phyloP scores from a whole-genome alignment of 2,329 filamentous ascomycete species.

The Mycogone perniciosa region DNA sequence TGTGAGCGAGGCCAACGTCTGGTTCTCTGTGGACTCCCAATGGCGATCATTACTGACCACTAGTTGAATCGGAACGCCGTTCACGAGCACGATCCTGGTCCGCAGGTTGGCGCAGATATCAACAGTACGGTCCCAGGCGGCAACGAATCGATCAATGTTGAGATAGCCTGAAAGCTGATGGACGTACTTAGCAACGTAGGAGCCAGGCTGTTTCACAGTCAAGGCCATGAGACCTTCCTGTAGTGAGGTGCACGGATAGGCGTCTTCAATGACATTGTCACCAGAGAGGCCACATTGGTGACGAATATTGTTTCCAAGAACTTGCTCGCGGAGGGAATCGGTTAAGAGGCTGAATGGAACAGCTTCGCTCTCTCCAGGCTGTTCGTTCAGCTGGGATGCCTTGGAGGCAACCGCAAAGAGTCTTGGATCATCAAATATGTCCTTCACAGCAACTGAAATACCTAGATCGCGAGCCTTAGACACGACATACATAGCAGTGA shows the following conservation, averaged over 20 bases:
- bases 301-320: not conserved
- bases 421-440: constrained; percentile 13
- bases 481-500: constrained; percentile 1
- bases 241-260: constrained; percentile 8
- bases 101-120: constrained; percentile 4
- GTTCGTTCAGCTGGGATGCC: not conserved
- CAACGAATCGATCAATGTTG: not conserved
- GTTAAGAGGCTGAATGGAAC: not conserved
- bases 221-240: constrained; percentile 8
- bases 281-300: not conserved
- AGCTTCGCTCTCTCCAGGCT: not conserved
- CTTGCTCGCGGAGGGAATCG: not conserved
- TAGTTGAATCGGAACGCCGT: not conserved
- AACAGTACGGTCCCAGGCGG: constrained; percentile 11
- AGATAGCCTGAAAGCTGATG: not conserved
- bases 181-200: not conserved
- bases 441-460: constrained; percentile 7
- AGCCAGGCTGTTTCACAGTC: constrained; percentile 1
- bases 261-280: constrained; percentile 3
- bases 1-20: not conserved
- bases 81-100: constrained; percentile 9
- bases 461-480: not conserved
- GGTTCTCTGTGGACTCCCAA: not conserved
- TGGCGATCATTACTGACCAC: not conserved
- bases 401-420: constrained; percentile 1